Evolutionary conservation across 2,329 filamentous ascomycete genomes (phyloP).

Genomic region (Phyllosticta citribraziliensis): DNA sequence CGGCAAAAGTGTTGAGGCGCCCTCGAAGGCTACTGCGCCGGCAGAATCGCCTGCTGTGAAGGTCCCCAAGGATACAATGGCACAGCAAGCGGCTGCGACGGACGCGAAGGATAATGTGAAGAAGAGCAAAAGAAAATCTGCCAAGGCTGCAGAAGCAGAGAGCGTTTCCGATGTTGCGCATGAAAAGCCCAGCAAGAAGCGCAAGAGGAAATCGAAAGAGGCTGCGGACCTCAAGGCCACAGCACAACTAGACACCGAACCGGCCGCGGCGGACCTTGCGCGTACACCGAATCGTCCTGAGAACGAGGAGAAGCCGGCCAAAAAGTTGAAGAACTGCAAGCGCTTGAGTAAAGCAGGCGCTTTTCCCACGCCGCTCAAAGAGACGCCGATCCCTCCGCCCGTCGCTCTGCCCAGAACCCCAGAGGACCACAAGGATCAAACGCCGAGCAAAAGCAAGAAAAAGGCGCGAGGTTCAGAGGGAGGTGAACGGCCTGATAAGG

Average conservation of each 20-base stretch:
- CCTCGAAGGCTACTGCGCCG: background rate
- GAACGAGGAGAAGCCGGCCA: background rate
- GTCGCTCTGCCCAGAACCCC: background rate
- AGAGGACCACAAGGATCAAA: background rate
- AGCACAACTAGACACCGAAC: background rate
- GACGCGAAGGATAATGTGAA: background rate
- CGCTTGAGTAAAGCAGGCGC: background rate
- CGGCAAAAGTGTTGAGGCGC: background rate
- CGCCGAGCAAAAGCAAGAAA: slow-evolving; percentile 2
- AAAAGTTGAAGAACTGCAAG: slow-evolving; percentile 8
- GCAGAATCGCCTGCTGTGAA: background rate
- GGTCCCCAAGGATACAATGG: background rate
- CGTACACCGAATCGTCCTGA: background rate
- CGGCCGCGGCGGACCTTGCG: background rate
- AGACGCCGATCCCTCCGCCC: slow-evolving; percentile 3
- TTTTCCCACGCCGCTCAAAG: background rate
- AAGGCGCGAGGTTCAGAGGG: background rate
- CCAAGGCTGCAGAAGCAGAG: background rate
- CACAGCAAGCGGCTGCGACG: background rate
- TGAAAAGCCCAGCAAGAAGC: slow-evolving; percentile 1
- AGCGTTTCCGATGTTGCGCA: background rate
- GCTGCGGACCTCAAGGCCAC: background rate
- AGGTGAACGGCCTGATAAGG: background rate
- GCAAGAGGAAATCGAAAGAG: slow-evolving; percentile 6
- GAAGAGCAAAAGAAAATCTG: slow-evolving; percentile 1